These are phyloP conservation scores for Verticillium tricorpus DNA, from an alignment of 2,329 filamentous ascomycete genomes.

Conservation along the genomic window DNA sequence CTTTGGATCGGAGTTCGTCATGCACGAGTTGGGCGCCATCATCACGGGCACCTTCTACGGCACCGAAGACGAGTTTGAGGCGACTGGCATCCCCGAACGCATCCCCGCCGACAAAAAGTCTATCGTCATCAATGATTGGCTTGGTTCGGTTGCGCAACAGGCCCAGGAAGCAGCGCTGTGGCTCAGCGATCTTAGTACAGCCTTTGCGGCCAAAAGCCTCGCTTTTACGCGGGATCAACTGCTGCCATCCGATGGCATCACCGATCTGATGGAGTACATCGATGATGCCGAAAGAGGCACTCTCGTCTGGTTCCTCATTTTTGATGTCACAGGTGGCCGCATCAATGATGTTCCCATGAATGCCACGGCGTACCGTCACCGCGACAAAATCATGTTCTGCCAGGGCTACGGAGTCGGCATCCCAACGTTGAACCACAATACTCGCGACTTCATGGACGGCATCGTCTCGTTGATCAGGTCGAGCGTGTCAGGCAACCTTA, in stretches of 20 bases:
- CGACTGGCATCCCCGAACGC: constrained; percentile 40
- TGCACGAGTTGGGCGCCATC: constrained; percentile 47
- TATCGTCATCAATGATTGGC: constrained; percentile 56
- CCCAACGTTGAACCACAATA: constrained; percentile 36
- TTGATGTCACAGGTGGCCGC: constrained; percentile 57
- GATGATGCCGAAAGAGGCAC: constrained; percentile 44
- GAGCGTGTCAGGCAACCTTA: constrained; percentile 32
- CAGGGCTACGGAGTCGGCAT: constrained; percentile 56
- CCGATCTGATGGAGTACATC: constrained; percentile 49
- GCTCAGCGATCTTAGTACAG: constrained; percentile 38
- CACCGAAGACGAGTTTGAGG: constrained; percentile 48
- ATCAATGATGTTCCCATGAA: constrained; percentile 50
- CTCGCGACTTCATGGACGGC: constrained; percentile 44
- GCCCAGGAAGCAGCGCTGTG: constrained; percentile 44
- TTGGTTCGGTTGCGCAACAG: constrained; percentile 50
- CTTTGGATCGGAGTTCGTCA: constrained; percentile 53
- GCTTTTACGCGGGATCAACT: constrained; percentile 46
- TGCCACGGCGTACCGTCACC: constrained; percentile 58
- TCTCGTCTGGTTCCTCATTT: constrained; percentile 56
- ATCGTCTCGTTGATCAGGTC: constrained; percentile 40
- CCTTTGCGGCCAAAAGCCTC: constrained; percentile 56
- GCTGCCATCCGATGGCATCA: constrained; percentile 39
- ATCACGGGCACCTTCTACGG: constrained; percentile 61
- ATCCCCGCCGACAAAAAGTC: constrained; percentile 37
- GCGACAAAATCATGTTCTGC: constrained; percentile 60